Conservation (phyloP, 495 filamentous ascomycete species). For the Penicillium longicatenatum region DNA sequence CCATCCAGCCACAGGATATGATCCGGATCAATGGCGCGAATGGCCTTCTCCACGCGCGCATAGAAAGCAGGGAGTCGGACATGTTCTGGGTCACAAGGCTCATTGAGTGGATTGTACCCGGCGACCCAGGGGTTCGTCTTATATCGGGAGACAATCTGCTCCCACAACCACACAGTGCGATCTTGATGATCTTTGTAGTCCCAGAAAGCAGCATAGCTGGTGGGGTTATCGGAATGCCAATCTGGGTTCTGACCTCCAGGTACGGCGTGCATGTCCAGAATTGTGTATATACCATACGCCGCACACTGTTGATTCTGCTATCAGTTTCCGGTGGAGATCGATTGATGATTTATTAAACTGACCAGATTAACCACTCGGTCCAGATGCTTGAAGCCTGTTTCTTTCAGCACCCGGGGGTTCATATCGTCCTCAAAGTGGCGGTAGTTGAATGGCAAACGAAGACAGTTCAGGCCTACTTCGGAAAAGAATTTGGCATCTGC, state of each 20-base stretch:
- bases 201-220: slow-evolving; percentile 62
- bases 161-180: slow-evolving; percentile 61
- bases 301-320: slow-evolving; percentile 42
- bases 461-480: slow-evolving; percentile 59
- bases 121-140: slow-evolving; percentile 57
- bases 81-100: slow-evolving; percentile 62
- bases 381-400: slow-evolving; percentile 57
- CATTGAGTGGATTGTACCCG: slow-evolving; percentile 69
- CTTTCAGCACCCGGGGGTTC: slow-evolving; percentile 60
- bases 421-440: slow-evolving; percentile 66
- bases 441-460: slow-evolving; percentile 66
- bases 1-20: slow-evolving; percentile 68
- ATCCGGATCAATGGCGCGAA: slow-evolving; percentile 59
- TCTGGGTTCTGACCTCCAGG: slow-evolving; percentile 67
- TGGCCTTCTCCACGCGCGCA: slow-evolving; percentile 56
- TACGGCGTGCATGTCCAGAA: slow-evolving; percentile 64
- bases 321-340: background rate
- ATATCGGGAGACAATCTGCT: slow-evolving; percentile 59
- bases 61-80: slow-evolving; percentile 58
- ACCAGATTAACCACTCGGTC: slow-evolving; percentile 59
- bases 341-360: background rate
- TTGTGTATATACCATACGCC: slow-evolving; percentile 57
- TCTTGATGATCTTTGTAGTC: slow-evolving; percentile 64
- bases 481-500: slow-evolving; percentile 63
- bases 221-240: slow-evolving; percentile 63